Conservation (phyloP, 2,329 filamentous ascomycete species). For the Ophiostoma himal-ulmi region DNA sequence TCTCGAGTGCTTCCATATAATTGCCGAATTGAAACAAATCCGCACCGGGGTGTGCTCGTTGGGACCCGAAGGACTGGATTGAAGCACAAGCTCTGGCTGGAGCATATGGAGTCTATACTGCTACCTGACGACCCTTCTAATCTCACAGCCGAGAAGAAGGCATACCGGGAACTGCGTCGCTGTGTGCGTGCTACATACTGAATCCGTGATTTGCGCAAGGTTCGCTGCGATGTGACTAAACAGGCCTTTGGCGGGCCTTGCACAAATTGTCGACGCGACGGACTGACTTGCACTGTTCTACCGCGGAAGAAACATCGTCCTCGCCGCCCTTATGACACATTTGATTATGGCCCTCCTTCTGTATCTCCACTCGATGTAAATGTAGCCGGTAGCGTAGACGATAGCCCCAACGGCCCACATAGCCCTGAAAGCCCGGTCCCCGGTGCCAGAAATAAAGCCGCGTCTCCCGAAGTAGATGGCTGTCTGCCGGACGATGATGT, state of each 20-base stretch:
- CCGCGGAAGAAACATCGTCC: conserved; percentile 18
- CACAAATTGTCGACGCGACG: conserved; percentile 14
- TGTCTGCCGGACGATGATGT: not conserved
- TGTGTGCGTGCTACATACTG: conserved; percentile 14
- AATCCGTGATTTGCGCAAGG: conserved; percentile 15
- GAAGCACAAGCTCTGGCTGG: not conserved
- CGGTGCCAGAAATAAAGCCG: not conserved
- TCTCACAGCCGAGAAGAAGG: conserved; percentile 2
- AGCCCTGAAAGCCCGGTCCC: not conserved
- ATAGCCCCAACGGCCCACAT: not conserved
- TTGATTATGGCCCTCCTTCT: not conserved
- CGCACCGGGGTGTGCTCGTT: not conserved
- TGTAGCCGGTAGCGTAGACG: not conserved
- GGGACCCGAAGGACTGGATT: not conserved
- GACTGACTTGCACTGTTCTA: not conserved
- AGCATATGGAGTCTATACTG: not conserved
- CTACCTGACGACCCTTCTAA: not conserved
- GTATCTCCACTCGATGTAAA: not conserved
- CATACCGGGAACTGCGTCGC: conserved; percentile 3
- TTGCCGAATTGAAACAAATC: not conserved
- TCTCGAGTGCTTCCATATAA: not conserved
- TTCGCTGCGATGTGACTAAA: conserved; percentile 17
- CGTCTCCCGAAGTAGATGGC: not conserved
- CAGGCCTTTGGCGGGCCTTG: conserved; percentile 16
- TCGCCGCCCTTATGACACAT: not conserved